Evolutionary conservation across 257 asterid species (phyloP), one percentile per base, ranked within the genome.

Genomic region (Penstemon eatonii): DNA sequence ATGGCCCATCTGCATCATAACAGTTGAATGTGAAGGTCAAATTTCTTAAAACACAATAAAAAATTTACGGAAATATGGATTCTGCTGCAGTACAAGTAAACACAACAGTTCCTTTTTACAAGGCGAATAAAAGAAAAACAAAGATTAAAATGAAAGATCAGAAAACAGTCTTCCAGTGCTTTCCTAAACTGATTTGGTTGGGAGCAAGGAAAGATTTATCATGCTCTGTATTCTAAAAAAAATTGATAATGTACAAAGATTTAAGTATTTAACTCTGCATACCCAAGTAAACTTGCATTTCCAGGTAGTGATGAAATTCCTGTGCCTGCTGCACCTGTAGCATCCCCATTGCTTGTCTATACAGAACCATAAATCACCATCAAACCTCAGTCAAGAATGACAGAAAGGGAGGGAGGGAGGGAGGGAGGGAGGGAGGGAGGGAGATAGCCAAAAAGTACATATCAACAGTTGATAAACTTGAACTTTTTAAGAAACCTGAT

Each of bases 251-350:
- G 43, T 12, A n/a, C 41, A 6, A 51, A 46, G 40, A 44, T 53
- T 53, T 42, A 68, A 49, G 65, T 62, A 44, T 53, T 53, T 42
- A 68, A 49, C 67, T 62, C 63, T 61, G 75, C 90, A 53, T 87
- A 93, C 97, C 97, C 99, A 60, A 93, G 92, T 75, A 93, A 84
- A 84, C 99, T 81, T 75, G 96, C 92, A 82, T 89, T 90, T 86
- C 97, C 99, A 47, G 94, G 96, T 55, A 85, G 57, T 33, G 89
- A 86, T 63, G 90, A 72, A 70, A 73, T 82, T 69, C 92, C 96
- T 18, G 76, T 60, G 82, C 83, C 83, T 55, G 86, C 76, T 42
- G 78, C 43, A 66, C 86, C 86, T n/a, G 84, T 73, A 68, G 73
- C 52, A 70, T 89, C 97, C 68, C 90, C 96, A 4, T 85, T 69